Conservation (phyloP, 305 asterid genomes). For the Withania somnifera region DNA sequence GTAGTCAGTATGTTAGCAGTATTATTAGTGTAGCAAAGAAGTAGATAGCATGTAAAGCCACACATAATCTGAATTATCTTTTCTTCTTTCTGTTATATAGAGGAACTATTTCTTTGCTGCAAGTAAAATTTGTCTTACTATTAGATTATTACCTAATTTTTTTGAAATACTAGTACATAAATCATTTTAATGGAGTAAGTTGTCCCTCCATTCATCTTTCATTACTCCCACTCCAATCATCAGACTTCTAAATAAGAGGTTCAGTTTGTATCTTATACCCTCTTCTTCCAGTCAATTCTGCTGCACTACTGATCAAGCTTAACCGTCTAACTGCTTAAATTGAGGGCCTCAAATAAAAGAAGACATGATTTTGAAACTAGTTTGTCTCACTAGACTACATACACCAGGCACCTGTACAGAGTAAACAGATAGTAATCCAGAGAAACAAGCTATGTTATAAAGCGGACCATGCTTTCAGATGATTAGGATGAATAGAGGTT, state of each 20-base stretch:
- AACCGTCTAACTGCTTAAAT: neutral
- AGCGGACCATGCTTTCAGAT: neutral
- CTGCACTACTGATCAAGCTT: neutral
- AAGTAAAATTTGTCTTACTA: neutral
- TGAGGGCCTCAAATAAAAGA: neutral
- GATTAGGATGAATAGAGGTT: neutral
- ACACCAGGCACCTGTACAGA: neutral
- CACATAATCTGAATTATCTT: neutral
- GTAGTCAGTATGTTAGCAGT: neutral
- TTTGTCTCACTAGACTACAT: neutral
- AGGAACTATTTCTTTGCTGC: neutral
- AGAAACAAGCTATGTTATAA: neutral
- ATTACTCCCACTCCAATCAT: neutral
- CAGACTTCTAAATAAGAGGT: neutral
- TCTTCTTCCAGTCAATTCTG: constrained; percentile 1
- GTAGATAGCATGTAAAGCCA: neutral
- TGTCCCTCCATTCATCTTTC: neutral
- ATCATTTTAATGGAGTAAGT: neutral
- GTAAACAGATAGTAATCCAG: neutral
- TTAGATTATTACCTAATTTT: neutral
- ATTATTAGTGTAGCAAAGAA: neutral
- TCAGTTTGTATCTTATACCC: neutral
- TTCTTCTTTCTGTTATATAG: neutral
- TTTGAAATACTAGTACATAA: neutral
- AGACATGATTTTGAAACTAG: neutral